Evolutionary conservation across 331 rosid genomes (phyloP), one percentile per base, ranked within the genome.

Genomic region (Quercus tomentella): DNA sequence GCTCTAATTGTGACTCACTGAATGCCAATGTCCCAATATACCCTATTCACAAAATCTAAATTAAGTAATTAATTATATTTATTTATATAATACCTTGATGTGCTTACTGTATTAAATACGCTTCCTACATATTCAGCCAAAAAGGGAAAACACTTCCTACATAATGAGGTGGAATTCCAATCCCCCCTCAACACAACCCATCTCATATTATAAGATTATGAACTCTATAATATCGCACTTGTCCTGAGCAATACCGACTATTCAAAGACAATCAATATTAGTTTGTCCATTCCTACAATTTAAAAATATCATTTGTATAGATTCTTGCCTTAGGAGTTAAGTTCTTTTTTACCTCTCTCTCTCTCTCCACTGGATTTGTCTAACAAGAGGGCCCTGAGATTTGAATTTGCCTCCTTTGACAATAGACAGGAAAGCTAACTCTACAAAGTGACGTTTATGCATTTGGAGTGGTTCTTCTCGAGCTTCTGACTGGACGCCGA

Each of bases 401-500:
- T 61, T 49, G 52, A 57, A 52, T 63, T 58, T 57, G 41, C 71
- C 49, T 68, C 61, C 57, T 84, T 79, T 82, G 75, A 57, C 54
- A 76, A 82, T 87, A 95, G 99, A 95, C 99, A 22, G 99, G 99
- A 54, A 95, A 91, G 87, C 94, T 95, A 80, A 95, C 98, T 62
- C 79, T 95, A 73, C 99, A 95, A 58, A 95, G 99, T 73, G 99
- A 95, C 77, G 99, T 91, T 28, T 95, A 95, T 80, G 99, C 99
- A 74, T 93, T 91, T 79, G 98, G 99, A 69, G 99, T 95, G 76
- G 99, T 95, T 89, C 99, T 95, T 82, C 93, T 95, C n/a, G 99
- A 95, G 83, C 98, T 95, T 80, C 81, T 95, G 82, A 95, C 99
- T 0, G 98, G 99, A 60, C 98, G 98, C 4, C 89, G 89, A 79